A percentile compares a stretch with the other conserved stretches of the same genome.
These are phyloP conservation scores for Boeremia lycopersici DNA, from an alignment of 2,329 filamentous ascomycete species.

Conservation along the genomic window DNA sequence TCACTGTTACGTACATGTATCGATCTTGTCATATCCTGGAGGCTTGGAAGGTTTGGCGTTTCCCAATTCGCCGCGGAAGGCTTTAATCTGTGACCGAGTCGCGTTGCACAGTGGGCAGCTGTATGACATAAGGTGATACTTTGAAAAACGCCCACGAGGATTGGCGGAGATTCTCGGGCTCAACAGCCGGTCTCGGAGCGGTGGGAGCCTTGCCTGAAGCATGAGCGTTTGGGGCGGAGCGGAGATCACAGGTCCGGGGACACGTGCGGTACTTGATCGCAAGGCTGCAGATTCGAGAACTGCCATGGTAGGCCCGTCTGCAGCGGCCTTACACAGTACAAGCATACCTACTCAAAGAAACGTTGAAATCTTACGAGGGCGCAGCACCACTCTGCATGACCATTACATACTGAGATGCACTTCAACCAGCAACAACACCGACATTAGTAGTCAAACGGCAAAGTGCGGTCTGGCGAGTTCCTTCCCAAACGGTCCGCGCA, in stretches of 20 bases:
- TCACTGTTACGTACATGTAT: slow-evolving; percentile 32
- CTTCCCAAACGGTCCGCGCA: slow-evolving; percentile 12
- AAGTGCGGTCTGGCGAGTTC: slow-evolving; percentile 17
- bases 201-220: slow-evolving; percentile 30
- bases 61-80: slow-evolving; percentile 16
- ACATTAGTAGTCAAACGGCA: slow-evolving; percentile 12
- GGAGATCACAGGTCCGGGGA: slow-evolving; percentile 26
- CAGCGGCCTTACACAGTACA: slow-evolving; percentile 1
- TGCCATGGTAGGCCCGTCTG: not conserved
- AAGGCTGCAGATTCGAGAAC: slow-evolving; percentile 17
- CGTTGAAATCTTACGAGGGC: not conserved
- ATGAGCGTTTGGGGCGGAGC: slow-evolving; percentile 34
- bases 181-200: slow-evolving; percentile 26
- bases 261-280: slow-evolving; percentile 24
- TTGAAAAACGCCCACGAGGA: slow-evolving; percentile 11
- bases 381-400: slow-evolving; percentile 5
- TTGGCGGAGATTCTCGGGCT: slow-evolving; percentile 28
- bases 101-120: slow-evolving; percentile 16
- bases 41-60: slow-evolving; percentile 23
- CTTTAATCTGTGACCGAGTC: slow-evolving; percentile 17
- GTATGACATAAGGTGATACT: slow-evolving; percentile 25
- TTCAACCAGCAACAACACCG: slow-evolving; percentile 13
- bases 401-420: slow-evolving; percentile 8
- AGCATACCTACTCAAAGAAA: slow-evolving; percentile 8
- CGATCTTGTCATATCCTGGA: slow-evolving; percentile 15